Evolutionary conservation across 2,329 filamentous ascomycete genomes (phyloP).

Genomic region (Pyrenophora graminea): DNA sequence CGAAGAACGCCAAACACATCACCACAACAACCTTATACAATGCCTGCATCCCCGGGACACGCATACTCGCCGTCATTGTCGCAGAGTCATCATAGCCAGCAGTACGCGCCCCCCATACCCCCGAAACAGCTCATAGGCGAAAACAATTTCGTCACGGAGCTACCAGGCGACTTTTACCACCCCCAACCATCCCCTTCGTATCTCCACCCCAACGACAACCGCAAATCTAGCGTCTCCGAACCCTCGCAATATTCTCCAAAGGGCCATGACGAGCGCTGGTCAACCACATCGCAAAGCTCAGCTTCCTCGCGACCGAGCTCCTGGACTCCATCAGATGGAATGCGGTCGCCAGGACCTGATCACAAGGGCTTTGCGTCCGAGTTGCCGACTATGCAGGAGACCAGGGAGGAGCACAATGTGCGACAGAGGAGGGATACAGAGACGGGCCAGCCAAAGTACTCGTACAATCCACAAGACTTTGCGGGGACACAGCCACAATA

Average conservation of each 20-base stretch:
- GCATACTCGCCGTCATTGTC: conserved; percentile 29
- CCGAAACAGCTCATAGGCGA: conserved; percentile 30
- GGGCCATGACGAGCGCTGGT: conserved; percentile 40
- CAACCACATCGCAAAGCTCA: conserved; percentile 33
- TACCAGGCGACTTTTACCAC: conserved; percentile 50
- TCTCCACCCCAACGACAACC: conserved; percentile 31
- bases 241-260: conserved; percentile 31
- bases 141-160: conserved; percentile 47
- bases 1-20: conserved; percentile 27
- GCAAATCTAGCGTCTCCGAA: conserved; percentile 29
- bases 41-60: conserved; percentile 34
- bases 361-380: conserved; percentile 41
- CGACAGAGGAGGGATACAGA: conserved; percentile 21
- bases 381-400: conserved; percentile 44
- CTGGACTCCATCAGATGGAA: conserved; percentile 41
- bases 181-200: conserved; percentile 35
- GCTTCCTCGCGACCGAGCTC: conserved; percentile 41
- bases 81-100: conserved; percentile 14
- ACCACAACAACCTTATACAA: conserved; percentile 31
- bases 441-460: conserved; percentile 29
- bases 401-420: conserved; percentile 38
- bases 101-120: conserved; percentile 14
- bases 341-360: conserved; percentile 42
- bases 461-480: conserved; percentile 44
- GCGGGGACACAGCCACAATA: conserved; percentile 23